Conservation (phyloP, 176 grass and related monocot species). For the Carex littledalei region DNA sequence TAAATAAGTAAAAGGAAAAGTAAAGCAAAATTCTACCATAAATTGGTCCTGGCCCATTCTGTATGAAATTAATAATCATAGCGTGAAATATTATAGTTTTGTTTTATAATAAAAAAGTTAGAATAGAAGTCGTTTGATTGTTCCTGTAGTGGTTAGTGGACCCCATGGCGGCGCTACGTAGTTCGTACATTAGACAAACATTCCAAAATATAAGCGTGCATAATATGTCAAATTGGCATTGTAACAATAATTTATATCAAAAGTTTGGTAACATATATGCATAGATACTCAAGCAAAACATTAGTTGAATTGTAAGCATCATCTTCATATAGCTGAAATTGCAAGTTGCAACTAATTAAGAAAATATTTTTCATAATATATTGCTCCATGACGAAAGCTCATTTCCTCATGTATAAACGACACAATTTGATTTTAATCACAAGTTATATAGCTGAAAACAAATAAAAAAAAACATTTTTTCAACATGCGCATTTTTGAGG, state of each 20-base stretch:
- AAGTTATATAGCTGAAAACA: too few species aligned
- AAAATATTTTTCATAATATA: neutral
- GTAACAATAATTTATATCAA: neutral
- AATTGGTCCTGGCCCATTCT: too few species aligned
- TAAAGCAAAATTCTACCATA: too few species aligned
- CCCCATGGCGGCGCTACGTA: neutral
- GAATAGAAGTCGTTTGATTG: neutral
- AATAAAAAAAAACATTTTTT: too few species aligned
- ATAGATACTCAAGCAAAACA: neutral
- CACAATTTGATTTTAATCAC: too few species aligned
- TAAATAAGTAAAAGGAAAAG: too few species aligned
- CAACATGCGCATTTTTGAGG: too few species aligned
- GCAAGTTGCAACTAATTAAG: neutral
- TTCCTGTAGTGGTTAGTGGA: neutral
- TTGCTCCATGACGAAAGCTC: neutral
- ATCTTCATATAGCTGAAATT: neutral
- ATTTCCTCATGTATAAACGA: too few species aligned
- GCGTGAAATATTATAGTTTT: too few species aligned
- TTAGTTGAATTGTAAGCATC: neutral
- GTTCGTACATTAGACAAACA: neutral
- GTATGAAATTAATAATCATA: too few species aligned
- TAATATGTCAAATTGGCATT: neutral
- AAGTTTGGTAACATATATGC: neutral
- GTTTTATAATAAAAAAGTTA: too few species aligned
- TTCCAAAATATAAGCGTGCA: neutral